Conservation (phyloP, 2,329 filamentous ascomycete species). For the Clonostachys solani region DNA sequence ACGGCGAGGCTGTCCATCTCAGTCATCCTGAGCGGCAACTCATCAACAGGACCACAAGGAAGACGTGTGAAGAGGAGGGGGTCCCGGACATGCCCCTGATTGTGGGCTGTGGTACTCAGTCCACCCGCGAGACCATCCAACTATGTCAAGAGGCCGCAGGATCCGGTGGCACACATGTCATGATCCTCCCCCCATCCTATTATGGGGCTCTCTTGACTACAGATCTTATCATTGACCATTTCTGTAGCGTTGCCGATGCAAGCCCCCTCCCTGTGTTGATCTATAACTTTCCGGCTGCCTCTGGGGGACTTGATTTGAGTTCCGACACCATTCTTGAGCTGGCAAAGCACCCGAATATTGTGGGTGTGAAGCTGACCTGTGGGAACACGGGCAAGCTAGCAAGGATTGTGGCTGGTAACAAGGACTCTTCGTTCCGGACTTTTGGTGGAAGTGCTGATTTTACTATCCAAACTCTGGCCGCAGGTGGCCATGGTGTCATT, state of each 20-base stretch:
- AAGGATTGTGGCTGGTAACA: constrained; percentile 39
- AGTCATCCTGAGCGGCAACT: constrained; percentile 59
- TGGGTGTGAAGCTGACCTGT: constrained; percentile 60
- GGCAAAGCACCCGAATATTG: constrained; percentile 50
- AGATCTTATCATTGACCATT: constrained; percentile 55
- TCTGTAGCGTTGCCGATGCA: constrained; percentile 53
- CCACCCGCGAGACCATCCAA: constrained; percentile 62
- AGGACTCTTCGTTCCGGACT: constrained; percentile 50
- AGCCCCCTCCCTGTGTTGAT: constrained; percentile 56
- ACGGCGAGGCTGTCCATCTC: constrained; percentile 70
- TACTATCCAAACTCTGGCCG: constrained; percentile 64
- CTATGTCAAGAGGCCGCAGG: constrained; percentile 60
- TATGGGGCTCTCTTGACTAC: constrained; percentile 58
- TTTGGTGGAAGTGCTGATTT: constrained; percentile 73
- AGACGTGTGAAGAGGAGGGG: constrained; percentile 53
- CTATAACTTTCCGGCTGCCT: constrained; percentile 60
- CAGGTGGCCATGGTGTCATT: constrained; percentile 68
- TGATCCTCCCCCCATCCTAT: constrained; percentile 67
- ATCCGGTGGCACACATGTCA: constrained; percentile 62
- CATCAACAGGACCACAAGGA: constrained; percentile 57
- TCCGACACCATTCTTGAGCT: constrained; percentile 52
- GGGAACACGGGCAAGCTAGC: constrained; percentile 60
- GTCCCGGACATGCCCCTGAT: constrained; percentile 56
- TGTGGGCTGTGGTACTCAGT: constrained; percentile 66
- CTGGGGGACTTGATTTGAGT: constrained; percentile 50